These are phyloP conservation scores for Lentinula sp. DNA, from an alignment of 768 basidiomycete genomes.

Conservation along the genomic window DNA sequence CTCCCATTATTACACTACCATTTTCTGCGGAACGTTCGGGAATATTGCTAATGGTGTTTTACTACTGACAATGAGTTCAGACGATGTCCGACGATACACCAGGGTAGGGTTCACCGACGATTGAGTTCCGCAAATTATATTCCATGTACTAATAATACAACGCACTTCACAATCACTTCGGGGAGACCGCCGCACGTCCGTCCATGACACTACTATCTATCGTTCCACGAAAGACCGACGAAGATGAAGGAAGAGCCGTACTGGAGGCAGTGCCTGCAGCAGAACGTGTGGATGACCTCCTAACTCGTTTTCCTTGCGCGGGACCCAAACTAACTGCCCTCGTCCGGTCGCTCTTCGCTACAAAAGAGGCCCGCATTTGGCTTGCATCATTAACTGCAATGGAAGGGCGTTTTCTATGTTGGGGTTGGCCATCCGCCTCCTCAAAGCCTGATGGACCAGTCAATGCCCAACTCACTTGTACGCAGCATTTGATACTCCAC, in stretches of 20 bases:
- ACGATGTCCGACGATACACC: no score
- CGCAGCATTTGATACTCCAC: slow-evolving; percentile 79
- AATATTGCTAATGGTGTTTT: no score
- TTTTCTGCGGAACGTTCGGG: no score
- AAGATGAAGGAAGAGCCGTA: background rate
- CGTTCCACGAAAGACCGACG: background rate
- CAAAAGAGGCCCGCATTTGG: background rate
- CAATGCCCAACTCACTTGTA: slow-evolving; percentile 79
- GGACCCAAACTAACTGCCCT: slow-evolving; percentile 1
- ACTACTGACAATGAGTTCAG: no score
- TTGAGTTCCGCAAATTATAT: no score
- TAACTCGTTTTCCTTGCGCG: background rate
- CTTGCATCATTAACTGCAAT: background rate
- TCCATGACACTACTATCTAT: background rate
- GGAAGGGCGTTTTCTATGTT: background rate
- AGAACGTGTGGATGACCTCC: slow-evolving; percentile 3
- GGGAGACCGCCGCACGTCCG: background rate
- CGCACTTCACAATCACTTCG: background rate
- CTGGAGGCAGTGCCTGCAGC: background rate
- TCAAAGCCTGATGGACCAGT: slow-evolving; percentile 35
- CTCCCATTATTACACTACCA: no score
- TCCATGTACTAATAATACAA: no score
- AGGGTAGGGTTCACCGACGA: no score
- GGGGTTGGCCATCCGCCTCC: background rate
- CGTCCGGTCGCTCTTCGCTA: background rate